Base-by-base conservation (phyloP, 257 asterid genomes). In the Solanum paucissectum region DNA sequence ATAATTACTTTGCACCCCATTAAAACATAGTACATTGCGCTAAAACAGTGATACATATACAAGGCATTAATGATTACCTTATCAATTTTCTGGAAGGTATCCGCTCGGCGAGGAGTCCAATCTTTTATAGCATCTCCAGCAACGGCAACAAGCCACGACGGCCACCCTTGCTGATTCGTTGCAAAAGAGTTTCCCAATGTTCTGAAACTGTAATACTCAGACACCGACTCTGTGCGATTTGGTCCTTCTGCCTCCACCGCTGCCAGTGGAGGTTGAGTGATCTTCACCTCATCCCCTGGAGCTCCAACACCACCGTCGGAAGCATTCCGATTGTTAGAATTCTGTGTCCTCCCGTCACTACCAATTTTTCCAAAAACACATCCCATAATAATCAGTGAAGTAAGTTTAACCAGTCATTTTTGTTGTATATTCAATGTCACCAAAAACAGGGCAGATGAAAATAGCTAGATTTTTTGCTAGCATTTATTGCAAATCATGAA, bases 51-150 rank as follows among this genome's bases (percentile, higher is more conserved):
- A 52, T 69, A 85, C 5, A 16, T 1, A 9, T 40, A 16, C 34
- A 0, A 21, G 27, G 23, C 40, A 11, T 29, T 62, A 29, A 40
- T 49, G 27, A 89, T 81, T 91, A 91, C 98, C 98, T 96, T 96
- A 73, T 94, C 98, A 62, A 95, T 93, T 90, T 96, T 96, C 94
- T 96, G 93, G 87, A 95, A 96, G 62, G 98, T 92, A 91, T 91
- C 94, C 34, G 98, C 98, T 34, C 98, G 95, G 85, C 99, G 94
- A 25, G 99, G 99, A 37, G 90, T 91, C 98, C 98, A 96, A 83
- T 94, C 94, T 89, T 91, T 92, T 88, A 96, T 94, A 75, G 93
- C 98, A 85, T 92, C 92, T 6, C 99, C 99, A 81, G 95, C 98
- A 14, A 93, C 98, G 7, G 92, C 94, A 13, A 90, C 88, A 0